Base-by-base conservation (phyloP, 495 filamentous ascomycete species). In the Entonaema liquescens region DNA sequence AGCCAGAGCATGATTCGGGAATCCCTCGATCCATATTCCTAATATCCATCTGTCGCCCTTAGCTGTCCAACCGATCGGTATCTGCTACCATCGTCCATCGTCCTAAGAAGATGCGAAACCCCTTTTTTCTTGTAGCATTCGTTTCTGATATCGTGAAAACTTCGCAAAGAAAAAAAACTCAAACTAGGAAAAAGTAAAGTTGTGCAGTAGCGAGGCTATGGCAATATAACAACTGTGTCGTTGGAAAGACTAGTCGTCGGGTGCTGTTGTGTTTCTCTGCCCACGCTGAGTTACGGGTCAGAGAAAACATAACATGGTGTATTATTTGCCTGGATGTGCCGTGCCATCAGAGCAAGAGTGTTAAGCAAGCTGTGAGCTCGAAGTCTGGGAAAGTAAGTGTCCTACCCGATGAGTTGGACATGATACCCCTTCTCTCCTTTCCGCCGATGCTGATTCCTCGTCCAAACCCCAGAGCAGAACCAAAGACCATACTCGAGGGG, bases 381-480 rank as follows among this genome's bases (percentile, higher is more conserved):
- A 8, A 13, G n/a, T 40, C n/a, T 17, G 38, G 17, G 38, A 47
- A 19, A 11, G 21, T 17, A 47, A 47, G 23, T 3, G 19, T 9
- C 19, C 23, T 19, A 19, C 42, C 42, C 19, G 19, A 9, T 9
- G 7, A 44, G 17, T n/a, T n/a, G n/a, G n/a, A n/a, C n/a, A n/a
- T n/a, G n/a, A n/a, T 19, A 9, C 42, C 42, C 23, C 23, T 23
- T 13, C 19, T 47, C 42, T 47, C 42, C 42, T 23, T 47, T 21
- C 6, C 42, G 9, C 21, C 21, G 9, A 2, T 21, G 5, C 4
- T 47, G 3, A 11, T 3, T 9, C 19, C 17, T 5, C n/a, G n/a
- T n/a, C 42, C 42, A 47, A 47, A 47, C 42, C 42, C 42, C 42
- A 47, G 42, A 47, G 42, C 19, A 21, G 19, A 47, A 47, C 42